These are phyloP conservation scores for Cucurbita pepo DNA, from an alignment of 306 rosid species.

Conservation along the genomic window DNA sequence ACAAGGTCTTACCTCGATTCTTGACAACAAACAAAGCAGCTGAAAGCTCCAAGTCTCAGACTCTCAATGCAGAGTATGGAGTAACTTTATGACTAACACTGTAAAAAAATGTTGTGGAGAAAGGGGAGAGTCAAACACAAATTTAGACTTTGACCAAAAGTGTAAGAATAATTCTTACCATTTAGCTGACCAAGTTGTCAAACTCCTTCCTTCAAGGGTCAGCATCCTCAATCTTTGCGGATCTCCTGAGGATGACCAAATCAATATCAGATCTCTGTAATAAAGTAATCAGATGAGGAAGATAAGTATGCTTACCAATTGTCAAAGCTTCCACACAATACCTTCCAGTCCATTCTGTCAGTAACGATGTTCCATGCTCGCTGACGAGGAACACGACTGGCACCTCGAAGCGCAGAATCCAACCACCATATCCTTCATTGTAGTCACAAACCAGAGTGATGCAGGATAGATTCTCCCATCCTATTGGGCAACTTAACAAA, in stretches of 20 bases:
- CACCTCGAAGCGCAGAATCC: neutral
- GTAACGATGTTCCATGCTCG: neutral
- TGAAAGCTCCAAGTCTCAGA: neutral
- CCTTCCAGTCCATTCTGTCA: neutral
- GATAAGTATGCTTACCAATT: neutral
- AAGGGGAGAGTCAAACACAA: constrained; percentile 6
- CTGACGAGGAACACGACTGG: neutral
- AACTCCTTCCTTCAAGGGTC: constrained; percentile 1
- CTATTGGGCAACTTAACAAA: neutral
- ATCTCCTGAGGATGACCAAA: neutral
- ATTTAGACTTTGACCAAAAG: constrained; percentile 4
- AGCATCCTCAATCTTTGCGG: neutral
- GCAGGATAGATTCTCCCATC: constrained; percentile 1
- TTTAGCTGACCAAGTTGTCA: constrained; percentile 1
- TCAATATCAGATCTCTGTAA: neutral
- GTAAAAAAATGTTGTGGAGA: neutral
- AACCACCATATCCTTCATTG: neutral
- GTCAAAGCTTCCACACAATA: neutral
- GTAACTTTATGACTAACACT: neutral
- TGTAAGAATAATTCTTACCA: neutral
- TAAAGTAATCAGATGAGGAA: neutral
- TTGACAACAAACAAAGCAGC: neutral
- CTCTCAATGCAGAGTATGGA: neutral
- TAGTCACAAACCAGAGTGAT: neutral
- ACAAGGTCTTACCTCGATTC: neutral